These are phyloP conservation scores for Penicillium robsamsonii DNA, from an alignment of 495 filamentous ascomycete genomes.

Conservation along the genomic window DNA sequence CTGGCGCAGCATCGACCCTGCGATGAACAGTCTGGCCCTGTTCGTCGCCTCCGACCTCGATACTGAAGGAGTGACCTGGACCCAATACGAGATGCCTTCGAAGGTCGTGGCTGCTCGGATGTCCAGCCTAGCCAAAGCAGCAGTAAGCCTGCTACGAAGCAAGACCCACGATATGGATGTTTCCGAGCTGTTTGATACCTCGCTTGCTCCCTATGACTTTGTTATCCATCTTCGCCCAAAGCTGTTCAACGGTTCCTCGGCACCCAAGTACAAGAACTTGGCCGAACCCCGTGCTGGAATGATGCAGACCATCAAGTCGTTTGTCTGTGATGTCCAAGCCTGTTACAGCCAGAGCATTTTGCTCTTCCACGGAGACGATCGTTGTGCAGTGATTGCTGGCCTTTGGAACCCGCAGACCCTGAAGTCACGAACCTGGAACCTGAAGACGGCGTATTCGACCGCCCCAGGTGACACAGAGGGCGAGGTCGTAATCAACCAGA, in stretches of 20 bases:
- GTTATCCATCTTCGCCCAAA: constrained; percentile 66
- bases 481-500: constrained; percentile 64
- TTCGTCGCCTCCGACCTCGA: constrained; percentile 81
- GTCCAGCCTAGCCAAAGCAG: constrained; percentile 73
- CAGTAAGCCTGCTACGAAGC: constrained; percentile 58
- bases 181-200: constrained; percentile 63
- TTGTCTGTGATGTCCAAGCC: constrained; percentile 58
- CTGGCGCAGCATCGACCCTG: constrained; percentile 79
- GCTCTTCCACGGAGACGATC: constrained; percentile 66
- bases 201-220: constrained; percentile 78
- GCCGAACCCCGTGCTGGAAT: constrained; percentile 25
- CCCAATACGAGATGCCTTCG: constrained; percentile 61
- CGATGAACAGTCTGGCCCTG: constrained; percentile 77
- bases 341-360: constrained; percentile 63
- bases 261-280: constrained; percentile 72
- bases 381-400: constrained; percentile 62
- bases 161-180: constrained; percentile 55
- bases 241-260: constrained; percentile 25
- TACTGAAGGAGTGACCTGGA: constrained; percentile 74
- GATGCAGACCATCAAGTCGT: constrained; percentile 44
- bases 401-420: constrained; percentile 74
- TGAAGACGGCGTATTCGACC: constrained; percentile 68
- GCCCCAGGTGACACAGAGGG: constrained; percentile 41
- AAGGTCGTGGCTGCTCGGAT: constrained; percentile 85
- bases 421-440: constrained; percentile 56